phyloP scores from a whole-genome alignment of 2,329 filamentous ascomycete genomes.

The Xylariales sp. region DNA sequence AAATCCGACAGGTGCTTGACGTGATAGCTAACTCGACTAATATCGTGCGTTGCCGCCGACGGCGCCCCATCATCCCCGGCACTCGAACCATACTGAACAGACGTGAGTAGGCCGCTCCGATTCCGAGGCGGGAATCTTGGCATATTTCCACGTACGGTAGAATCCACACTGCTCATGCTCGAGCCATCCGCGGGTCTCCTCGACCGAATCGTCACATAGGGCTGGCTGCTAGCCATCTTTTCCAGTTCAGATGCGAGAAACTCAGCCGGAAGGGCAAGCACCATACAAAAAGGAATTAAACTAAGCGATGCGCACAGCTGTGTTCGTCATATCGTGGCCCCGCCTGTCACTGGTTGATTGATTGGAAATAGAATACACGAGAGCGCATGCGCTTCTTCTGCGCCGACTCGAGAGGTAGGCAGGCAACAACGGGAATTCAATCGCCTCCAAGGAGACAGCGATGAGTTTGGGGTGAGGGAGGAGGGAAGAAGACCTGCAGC shows the following conservation, averaged over 20 bases:
- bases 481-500: too few species aligned
- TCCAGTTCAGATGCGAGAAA: neutral
- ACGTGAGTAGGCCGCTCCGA: constrained; percentile 24
- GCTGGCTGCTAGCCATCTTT: constrained; percentile 37
- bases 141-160: constrained; percentile 37
- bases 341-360: neutral
- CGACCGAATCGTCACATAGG: constrained; percentile 51
- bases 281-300: neutral
- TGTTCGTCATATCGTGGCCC: neutral
- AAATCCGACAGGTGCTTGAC: constrained; percentile 53
- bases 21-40: constrained; percentile 53
- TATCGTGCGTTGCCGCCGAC: constrained; percentile 48
- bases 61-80: constrained; percentile 31
- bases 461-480: too few species aligned
- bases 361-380: too few species aligned
- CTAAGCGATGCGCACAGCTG: neutral
- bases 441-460: too few species aligned
- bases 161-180: constrained; percentile 43
- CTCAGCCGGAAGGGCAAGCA: neutral
- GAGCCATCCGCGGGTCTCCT: constrained; percentile 39
- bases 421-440: too few species aligned
- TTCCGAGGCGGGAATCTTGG: constrained; percentile 17
- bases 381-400: neutral
- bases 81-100: constrained; percentile 40
- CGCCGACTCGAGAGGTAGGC: neutral